Evolutionary conservation across 306 rosid genomes (phyloP).

Genomic region (Trifolium dubium): DNA sequence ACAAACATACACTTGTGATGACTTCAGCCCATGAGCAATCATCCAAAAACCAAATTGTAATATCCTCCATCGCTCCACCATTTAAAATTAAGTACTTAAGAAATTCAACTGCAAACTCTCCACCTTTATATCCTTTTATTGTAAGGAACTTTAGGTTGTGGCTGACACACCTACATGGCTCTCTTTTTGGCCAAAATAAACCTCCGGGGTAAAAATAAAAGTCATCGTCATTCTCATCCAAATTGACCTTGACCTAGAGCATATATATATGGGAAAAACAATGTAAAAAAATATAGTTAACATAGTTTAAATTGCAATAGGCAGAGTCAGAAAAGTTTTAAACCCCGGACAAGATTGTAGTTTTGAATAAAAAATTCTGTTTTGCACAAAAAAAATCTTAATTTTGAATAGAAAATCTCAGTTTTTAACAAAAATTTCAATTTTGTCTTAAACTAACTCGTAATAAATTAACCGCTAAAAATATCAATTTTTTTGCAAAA

Average conservation of each 20-base stretch:
- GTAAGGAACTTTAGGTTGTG: background rate
- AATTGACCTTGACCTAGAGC: background rate
- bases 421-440: too few species aligned
- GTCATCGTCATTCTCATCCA: background rate
- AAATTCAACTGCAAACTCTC: background rate
- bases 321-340: too few species aligned
- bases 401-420: too few species aligned
- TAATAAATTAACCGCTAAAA: too few species aligned
- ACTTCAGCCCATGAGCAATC: background rate
- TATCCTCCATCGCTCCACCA: background rate
- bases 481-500: too few species aligned
- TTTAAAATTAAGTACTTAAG: too few species aligned
- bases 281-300: too few species aligned
- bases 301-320: too few species aligned
- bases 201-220: background rate
- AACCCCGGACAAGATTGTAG: too few species aligned
- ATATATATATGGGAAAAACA: background rate
- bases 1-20: background rate
- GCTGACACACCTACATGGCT: background rate
- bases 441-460: too few species aligned
- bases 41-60: constrained; percentile 9
- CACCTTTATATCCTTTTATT: constrained; percentile 1
- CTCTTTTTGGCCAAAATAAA: background rate
- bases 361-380: too few species aligned
- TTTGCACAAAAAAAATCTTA: too few species aligned